Evolutionary conservation across 2,329 filamentous ascomycete genomes (phyloP).

Genomic region (Colletotrichum sidae): DNA sequence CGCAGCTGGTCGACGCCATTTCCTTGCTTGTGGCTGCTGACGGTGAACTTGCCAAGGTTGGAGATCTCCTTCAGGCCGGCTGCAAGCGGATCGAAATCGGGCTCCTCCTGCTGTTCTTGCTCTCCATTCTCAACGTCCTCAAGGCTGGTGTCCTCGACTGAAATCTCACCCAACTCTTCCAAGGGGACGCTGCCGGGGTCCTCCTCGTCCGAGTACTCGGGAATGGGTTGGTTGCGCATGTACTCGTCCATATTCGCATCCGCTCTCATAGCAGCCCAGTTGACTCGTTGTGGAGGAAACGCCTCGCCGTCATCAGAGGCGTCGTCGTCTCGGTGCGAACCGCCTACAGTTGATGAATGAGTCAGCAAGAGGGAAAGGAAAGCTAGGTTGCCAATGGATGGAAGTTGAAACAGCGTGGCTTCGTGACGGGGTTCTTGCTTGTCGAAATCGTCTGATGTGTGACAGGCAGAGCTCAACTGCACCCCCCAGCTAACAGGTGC

Average conservation of each 20-base stretch:
- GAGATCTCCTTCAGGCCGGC: conserved; percentile 83
- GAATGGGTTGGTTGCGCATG: conserved; percentile 28
- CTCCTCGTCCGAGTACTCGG: conserved; percentile 36
- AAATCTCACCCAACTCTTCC: conserved; percentile 35
- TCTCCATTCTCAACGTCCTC: conserved; percentile 45
- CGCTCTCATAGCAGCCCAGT: conserved; percentile 37
- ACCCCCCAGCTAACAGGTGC: neutral
- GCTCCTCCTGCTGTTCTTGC: conserved; percentile 44
- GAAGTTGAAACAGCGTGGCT: conserved; percentile 22
- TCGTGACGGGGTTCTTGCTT: conserved; percentile 11
- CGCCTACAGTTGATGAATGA: conserved; percentile 19
- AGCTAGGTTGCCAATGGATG: conserved; percentile 1
- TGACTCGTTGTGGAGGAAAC: conserved; percentile 33
- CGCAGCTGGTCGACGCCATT: conserved; percentile 82
- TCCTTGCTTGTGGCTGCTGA: conserved; percentile 84
- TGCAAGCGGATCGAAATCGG: conserved; percentile 64
- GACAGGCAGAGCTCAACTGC: conserved; percentile 1
- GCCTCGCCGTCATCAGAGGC: conserved; percentile 33
- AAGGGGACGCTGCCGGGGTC: conserved; percentile 22
- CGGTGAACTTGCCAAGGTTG: conserved; percentile 84
- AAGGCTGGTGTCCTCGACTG: conserved; percentile 44
- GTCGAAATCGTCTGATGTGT: conserved; percentile 21
- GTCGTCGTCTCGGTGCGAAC: conserved; percentile 32
- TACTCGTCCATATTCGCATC: conserved; percentile 34
- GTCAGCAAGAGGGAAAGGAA: conserved; percentile 24